A percentile compares a stretch with the other conserved stretches of the same genome.
phyloP scores from a whole-genome alignment of 805 yeast species.

The Sungouiozyma ichnusensis region DNA sequence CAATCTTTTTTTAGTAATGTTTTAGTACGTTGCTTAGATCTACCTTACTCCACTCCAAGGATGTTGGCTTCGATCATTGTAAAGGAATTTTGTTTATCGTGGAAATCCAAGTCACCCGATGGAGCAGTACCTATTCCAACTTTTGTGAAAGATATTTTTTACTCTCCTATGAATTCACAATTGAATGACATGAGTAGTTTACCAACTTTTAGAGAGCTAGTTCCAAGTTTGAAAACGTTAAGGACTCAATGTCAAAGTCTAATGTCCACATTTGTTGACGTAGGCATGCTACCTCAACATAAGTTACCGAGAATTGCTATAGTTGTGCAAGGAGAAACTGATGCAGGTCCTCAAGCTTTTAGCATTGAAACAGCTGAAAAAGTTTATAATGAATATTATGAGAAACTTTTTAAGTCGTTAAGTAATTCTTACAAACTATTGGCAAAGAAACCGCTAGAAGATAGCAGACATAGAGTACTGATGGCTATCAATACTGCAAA shows the following conservation, averaged over 20 bases:
- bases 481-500: conserved; percentile 62
- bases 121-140: conserved; percentile 15
- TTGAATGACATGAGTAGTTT: conserved; percentile 29
- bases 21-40: conserved; percentile 34
- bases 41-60: conserved; percentile 74
- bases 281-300: conserved; percentile 59
- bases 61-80: conserved; percentile 57
- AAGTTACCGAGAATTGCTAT: conserved; percentile 78
- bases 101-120: conserved; percentile 9
- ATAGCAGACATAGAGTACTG: conserved; percentile 57
- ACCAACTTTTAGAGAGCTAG: conserved; percentile 62
- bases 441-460: conserved; percentile 64
- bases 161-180: conserved; percentile 31
- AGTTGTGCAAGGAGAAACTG: conserved; percentile 86
- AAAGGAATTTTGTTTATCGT: conserved; percentile 48
- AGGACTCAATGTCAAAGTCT: conserved; percentile 82
- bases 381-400: conserved; percentile 52
- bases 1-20: conserved; percentile 31
- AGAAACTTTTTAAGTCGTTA: conserved; percentile 51
- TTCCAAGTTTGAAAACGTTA: conserved; percentile 74
- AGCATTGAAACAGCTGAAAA: conserved; percentile 67
- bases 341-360: conserved; percentile 92
- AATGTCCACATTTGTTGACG: conserved; percentile 64
- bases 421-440: conserved; percentile 61
- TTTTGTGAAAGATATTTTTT: conserved; percentile 23